Evolutionary conservation across 1,284 basidiomycete genomes (phyloP), one percentile per base, ranked within the genome.

Genomic region (Sporisorium iseilematis-ciliati): DNA sequence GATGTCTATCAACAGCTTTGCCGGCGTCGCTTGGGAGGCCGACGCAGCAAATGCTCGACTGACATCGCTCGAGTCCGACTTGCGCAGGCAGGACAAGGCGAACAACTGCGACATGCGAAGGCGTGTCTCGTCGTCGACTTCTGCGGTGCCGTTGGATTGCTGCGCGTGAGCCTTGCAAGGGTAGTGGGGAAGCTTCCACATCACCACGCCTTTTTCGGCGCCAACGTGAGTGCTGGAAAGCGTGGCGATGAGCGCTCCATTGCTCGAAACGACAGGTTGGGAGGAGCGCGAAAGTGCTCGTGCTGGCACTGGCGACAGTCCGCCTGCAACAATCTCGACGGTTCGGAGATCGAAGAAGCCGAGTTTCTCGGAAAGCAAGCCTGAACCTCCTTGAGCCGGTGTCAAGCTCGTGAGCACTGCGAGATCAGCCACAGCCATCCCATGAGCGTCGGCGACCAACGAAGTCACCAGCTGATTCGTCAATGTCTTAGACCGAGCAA

Each of bases 41-140:
- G 45, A 35, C 0, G 63, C 26, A 12, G 25, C 55, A 16, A 61
- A 63, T 1, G 62, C 71, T 21, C 65, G 65, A 38, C 46, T 46
- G 18, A 74, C 48, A 33, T 74, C 71, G 57, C 50, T 48, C 2
- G 71, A 26, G 4, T 74, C 71, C 0, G 65, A 61, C n/a, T 48
- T 61, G 35, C 71, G 71, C n/a, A 74, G 31, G 48, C 61, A 65
- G 8, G 65, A 45, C 40, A 74, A 31, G 16, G 61, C 71, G 12
- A 62, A 42, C 29, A 74, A 38, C 7, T 56, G 51, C 7, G 61
- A 41, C 48, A 60, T 52, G 23, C 42, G 29, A 2, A 42, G 20
- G 1, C 35, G 31, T 2, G n/a, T 45, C 4, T 58, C 54, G 3
- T 65, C 56, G 7, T 49, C 40, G 4, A 11, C 42, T 5, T 40